Conservation (phyloP, 768 basidiomycete species). For the Pulveroboletus sp. region DNA sequence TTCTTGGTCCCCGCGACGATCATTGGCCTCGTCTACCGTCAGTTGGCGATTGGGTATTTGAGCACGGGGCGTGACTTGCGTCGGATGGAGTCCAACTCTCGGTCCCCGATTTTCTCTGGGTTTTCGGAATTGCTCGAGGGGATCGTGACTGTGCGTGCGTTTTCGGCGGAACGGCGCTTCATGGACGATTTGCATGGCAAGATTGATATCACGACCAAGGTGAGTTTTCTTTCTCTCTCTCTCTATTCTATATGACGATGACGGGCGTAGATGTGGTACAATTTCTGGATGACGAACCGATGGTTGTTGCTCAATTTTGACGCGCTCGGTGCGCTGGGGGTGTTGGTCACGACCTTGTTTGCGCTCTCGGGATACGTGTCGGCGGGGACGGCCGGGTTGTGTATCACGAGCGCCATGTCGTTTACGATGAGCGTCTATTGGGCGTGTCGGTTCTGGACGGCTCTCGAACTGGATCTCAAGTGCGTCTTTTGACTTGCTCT, state of each 20-base stretch:
- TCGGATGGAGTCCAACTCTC: conserved; percentile 86
- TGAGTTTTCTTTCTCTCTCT: conserved; percentile 24
- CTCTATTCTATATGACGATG: not conserved
- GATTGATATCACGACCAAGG: conserved; percentile 77
- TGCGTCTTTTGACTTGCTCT: not conserved
- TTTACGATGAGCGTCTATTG: conserved; percentile 54
- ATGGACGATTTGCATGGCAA: conserved; percentile 70
- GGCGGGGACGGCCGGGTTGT: conserved; percentile 65
- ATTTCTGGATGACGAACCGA: conserved; percentile 87
- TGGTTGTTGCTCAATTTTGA: conserved; percentile 88
- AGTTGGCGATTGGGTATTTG: conserved; percentile 70
- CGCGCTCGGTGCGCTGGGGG: conserved; percentile 65
- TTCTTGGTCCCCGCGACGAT: conserved; percentile 78
- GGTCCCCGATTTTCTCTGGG: conserved; percentile 81
- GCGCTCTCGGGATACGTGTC: conserved; percentile 59
- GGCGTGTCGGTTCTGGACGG: conserved; percentile 31
- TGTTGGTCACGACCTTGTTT: conserved; percentile 77
- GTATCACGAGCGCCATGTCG: conserved; percentile 72
- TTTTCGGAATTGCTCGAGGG: conserved; percentile 86
- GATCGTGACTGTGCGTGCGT: conserved; percentile 89
- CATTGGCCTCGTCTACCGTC: conserved; percentile 72
- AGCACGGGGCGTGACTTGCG: conserved; percentile 82
- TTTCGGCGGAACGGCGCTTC: conserved; percentile 79
- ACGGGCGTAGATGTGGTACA: conserved; percentile 68
- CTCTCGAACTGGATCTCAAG: too few species aligned